Conservation (phyloP, 805 yeast genomes). For the Debaryomyces prosopidis region DNA sequence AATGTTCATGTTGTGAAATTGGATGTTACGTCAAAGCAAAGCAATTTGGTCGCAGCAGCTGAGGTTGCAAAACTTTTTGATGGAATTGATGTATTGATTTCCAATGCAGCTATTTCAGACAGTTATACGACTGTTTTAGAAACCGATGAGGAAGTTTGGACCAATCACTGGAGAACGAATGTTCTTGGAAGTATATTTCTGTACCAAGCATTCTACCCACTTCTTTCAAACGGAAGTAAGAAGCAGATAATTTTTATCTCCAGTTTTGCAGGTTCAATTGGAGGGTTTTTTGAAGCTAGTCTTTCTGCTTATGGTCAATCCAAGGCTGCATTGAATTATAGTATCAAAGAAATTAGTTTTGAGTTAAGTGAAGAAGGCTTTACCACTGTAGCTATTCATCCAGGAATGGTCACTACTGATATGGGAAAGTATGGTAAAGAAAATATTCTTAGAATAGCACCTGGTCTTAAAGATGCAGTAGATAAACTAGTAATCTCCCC, state of each 20-base stretch:
- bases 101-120: constrained; percentile 31
- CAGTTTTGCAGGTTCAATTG: constrained; percentile 22
- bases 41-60: constrained; percentile 8
- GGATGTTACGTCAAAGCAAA: constrained; percentile 15
- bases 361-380: constrained; percentile 23
- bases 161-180: constrained; percentile 10
- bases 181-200: constrained; percentile 1
- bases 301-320: constrained; percentile 33
- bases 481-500: constrained; percentile 16
- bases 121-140: constrained; percentile 12
- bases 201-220: constrained; percentile 26
- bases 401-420: constrained; percentile 39
- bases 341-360: constrained; percentile 21
- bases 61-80: neutral
- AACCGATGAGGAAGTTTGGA: constrained; percentile 16
- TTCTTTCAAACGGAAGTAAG: constrained; percentile 17
- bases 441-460: neutral
- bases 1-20: constrained; percentile 22
- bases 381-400: constrained; percentile 24
- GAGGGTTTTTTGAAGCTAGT: constrained; percentile 12
- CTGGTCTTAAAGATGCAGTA: neutral
- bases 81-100: constrained; percentile 30
- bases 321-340: constrained; percentile 37
- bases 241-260: constrained; percentile 27
- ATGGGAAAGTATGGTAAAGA: constrained; percentile 19